These are phyloP conservation scores for Nemania sp. DNA, from an alignment of 2,329 filamentous ascomycete genomes.

Conservation along the genomic window DNA sequence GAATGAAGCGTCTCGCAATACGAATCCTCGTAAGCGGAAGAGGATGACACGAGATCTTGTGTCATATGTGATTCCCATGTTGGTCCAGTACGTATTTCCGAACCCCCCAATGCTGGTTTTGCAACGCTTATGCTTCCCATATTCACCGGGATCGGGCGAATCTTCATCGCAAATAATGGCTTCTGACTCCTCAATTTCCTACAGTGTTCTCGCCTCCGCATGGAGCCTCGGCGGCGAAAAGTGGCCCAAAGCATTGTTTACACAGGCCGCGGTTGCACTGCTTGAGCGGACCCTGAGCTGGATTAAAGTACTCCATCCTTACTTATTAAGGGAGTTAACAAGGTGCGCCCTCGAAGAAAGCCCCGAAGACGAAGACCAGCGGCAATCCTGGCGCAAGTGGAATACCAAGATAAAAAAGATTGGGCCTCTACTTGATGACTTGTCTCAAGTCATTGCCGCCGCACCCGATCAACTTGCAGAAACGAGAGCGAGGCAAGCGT, in stretches of 20 bases:
- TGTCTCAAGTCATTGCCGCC: constrained; percentile 23
- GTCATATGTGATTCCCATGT: constrained; percentile 34
- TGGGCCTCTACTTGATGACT: constrained; percentile 21
- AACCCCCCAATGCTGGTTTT: neutral
- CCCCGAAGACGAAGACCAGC: neutral
- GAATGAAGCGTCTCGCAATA: constrained; percentile 14
- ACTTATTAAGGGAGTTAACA: constrained; percentile 25
- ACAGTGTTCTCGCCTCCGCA: constrained; percentile 29
- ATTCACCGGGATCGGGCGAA: neutral
- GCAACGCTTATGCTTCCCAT: neutral
- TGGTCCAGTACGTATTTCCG: constrained; percentile 28
- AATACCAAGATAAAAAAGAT: constrained; percentile 29
- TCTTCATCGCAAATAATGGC: neutral
- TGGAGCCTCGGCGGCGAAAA: constrained; percentile 36
- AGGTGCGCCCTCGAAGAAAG: constrained; percentile 12
- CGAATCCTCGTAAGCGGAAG: constrained; percentile 21
- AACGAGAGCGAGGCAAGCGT: constrained; percentile 23
- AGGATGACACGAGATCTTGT: constrained; percentile 33
- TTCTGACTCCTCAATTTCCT: neutral
- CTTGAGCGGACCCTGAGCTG: constrained; percentile 33
- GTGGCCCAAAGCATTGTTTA: constrained; percentile 31
- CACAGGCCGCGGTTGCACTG: constrained; percentile 30
- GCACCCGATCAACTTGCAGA: constrained; percentile 29
- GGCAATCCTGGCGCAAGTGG: constrained; percentile 4
- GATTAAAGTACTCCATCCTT: constrained; percentile 32